phyloP scores from a whole-genome alignment of 2,329 filamentous ascomycete species.

The Fusarium sp. region DNA sequence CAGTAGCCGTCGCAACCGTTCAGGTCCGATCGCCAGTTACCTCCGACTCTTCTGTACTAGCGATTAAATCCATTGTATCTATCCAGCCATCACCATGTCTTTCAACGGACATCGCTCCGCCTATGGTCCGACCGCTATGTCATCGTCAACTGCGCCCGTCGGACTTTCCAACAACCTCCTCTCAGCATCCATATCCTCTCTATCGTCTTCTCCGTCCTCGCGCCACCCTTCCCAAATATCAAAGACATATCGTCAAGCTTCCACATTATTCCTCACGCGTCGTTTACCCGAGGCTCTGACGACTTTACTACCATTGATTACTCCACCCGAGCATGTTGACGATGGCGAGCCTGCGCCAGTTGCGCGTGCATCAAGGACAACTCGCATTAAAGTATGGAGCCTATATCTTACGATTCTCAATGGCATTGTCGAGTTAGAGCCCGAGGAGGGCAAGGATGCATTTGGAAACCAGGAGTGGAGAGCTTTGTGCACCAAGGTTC shows the following conservation, averaged over 20 bases:
- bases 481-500: conserved; percentile 82
- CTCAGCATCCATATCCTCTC: conserved; percentile 76
- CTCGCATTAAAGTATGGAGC: conserved; percentile 96
- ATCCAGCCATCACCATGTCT: conserved; percentile 54
- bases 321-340: conserved; percentile 63
- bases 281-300: conserved; percentile 90
- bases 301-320: conserved; percentile 85
- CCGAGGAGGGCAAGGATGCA: conserved; percentile 88
- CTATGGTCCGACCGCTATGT: conserved; percentile 59
- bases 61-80: conserved; percentile 13
- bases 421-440: conserved; percentile 87
- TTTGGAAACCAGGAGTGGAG: conserved; percentile 92
- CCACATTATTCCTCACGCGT: conserved; percentile 93
- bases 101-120: conserved; percentile 59
- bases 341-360: conserved; percentile 76
- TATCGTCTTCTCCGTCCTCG: conserved; percentile 70
- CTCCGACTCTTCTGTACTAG: conserved; percentile 6
- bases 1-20: conserved; percentile 29
- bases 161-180: conserved; percentile 65
- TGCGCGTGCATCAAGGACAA: conserved; percentile 81
- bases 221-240: conserved; percentile 81
- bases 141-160: conserved; percentile 48
- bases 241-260: conserved; percentile 93
- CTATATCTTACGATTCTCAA: conserved; percentile 95
- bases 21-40: conserved; percentile 26